Conservation (phyloP, 306 rosid species). For the Pachyrhizus erosus region DNA sequence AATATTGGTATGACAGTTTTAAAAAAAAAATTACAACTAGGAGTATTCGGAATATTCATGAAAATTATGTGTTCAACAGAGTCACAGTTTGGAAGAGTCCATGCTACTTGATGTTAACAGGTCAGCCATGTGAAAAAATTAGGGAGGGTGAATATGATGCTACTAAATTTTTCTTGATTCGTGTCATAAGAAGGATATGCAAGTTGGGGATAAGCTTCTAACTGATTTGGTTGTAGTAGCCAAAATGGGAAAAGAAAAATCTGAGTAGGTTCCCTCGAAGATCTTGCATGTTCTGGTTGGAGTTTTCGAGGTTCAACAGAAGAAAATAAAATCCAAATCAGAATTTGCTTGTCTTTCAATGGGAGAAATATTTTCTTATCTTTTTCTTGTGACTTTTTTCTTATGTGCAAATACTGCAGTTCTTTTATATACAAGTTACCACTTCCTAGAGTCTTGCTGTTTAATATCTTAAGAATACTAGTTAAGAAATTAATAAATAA, state of each 20-base stretch:
- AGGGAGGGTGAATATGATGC: constrained; percentile 25
- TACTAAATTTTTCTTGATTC: constrained; percentile 25
- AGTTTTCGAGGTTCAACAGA: neutral
- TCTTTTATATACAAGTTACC: neutral
- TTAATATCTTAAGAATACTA: too few relatives aligned
- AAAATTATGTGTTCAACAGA: neutral
- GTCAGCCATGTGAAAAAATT: constrained; percentile 37
- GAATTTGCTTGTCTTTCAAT: neutral
- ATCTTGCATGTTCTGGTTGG: constrained; percentile 26
- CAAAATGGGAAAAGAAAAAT: neutral
- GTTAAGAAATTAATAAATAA: too few relatives aligned
- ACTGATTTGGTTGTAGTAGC: constrained; percentile 33
- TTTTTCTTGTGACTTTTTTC: neutral
- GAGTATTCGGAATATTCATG: neutral
- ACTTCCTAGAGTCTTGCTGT: too few relatives aligned
- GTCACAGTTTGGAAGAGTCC: constrained; percentile 3
- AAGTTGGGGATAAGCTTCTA: neutral
- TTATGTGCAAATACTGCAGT: neutral
- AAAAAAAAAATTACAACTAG: neutral
- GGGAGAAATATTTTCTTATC: neutral
- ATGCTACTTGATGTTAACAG: neutral
- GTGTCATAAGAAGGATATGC: constrained; percentile 16
- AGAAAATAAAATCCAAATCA: constrained; percentile 22
- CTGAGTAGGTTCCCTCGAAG: constrained; percentile 17
- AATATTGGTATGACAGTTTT: neutral